Evolutionary conservation across 2,329 filamentous ascomycete species (phyloP), one percentile per base, ranked within the genome.

Genomic region (Colletotrichum echinochloae): DNA sequence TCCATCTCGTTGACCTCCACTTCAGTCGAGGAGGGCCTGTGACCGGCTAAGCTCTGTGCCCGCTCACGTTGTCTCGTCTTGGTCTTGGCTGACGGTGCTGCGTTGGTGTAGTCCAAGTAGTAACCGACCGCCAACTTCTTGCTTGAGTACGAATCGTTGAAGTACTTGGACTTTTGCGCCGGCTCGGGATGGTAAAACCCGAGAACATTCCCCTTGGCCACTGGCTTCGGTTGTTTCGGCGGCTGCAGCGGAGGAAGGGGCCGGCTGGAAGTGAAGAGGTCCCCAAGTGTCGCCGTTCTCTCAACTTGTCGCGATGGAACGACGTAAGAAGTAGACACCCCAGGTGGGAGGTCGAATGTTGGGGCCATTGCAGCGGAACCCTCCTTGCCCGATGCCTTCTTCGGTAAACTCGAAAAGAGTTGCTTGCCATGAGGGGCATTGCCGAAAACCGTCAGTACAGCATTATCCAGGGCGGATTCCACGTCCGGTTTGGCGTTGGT

Each of bases 371-470:
- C 48, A 28, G n/a, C 30, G 18, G 60, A 65, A 14, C 20, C 30
- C 26, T 84, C 87, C 46, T 87, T 84, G 76, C 94, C 91, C 61
- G 88, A 86, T 12, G 94, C 81, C 14, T 86, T 83, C 57, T 80
- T 81, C 11, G 81, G 93, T 60, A 97, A 84, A 79, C 95, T 97
- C 5, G 95, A 97, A 79, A 96, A 98, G 5, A 98, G 84, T 71
- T 95, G 92, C 74, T 90, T 91, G 44, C 92, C 87, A 55, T 90
- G 90, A 1, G 91, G 90, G 49, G 92, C 92, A 74, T 90, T 92
- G 65, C 93, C 94, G 74, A 90, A 91, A 1, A 97, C 84, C 0
- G 93, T 95, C 68, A 98, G 83, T 7, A 95, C 91, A 20, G 90
- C 86, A 65, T 61, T 65, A 28, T 41, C 52, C n/a, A 41, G 28